Conservation (phyloP, 2,329 filamentous ascomycete species). For the Hypoxylon sp. region DNA sequence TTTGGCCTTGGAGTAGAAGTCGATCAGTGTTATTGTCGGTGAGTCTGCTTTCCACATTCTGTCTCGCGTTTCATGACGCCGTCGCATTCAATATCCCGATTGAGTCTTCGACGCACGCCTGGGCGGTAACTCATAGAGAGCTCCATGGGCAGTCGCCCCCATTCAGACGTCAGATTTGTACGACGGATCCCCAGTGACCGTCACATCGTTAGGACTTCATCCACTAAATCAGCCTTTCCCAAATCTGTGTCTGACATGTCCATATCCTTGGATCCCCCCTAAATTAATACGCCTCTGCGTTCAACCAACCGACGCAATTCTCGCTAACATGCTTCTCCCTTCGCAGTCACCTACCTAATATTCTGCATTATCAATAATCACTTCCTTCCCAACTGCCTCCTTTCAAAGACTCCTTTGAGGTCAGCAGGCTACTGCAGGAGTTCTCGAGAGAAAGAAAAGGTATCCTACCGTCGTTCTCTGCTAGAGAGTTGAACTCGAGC, state of each 20-base stretch:
- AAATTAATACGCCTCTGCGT: constrained; percentile 28
- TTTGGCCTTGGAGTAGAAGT: constrained; percentile 47
- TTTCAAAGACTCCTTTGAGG: constrained; percentile 76
- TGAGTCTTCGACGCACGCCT: constrained; percentile 22
- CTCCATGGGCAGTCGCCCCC: constrained; percentile 24
- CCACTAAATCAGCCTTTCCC: constrained; percentile 12
- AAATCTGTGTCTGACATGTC: constrained; percentile 4
- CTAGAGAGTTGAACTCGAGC: constrained; percentile 49
- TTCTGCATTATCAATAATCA: constrained; percentile 50
- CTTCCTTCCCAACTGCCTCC: constrained; percentile 50
- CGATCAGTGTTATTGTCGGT: constrained; percentile 46
- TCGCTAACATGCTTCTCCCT: constrained; percentile 31
- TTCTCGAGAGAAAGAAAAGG: constrained; percentile 55
- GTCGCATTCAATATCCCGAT: constrained; percentile 28
- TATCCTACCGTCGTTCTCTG: constrained; percentile 57
- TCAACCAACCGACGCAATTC: constrained; percentile 21
- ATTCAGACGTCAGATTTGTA: constrained; percentile 9
- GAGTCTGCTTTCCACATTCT: constrained; percentile 33
- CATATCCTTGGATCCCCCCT: constrained; percentile 18
- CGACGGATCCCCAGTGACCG: constrained; percentile 1
- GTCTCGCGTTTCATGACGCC: constrained; percentile 4
- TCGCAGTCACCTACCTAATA: constrained; percentile 52
- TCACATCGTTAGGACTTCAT: constrained; percentile 22
- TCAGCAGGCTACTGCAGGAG: constrained; percentile 89
- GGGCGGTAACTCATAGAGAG: constrained; percentile 15